A percentile compares a stretch with the other conserved stretches of the same genome.
phyloP scores from a whole-genome alignment of 257 asterid genomes.

The Solanum okadae region DNA sequence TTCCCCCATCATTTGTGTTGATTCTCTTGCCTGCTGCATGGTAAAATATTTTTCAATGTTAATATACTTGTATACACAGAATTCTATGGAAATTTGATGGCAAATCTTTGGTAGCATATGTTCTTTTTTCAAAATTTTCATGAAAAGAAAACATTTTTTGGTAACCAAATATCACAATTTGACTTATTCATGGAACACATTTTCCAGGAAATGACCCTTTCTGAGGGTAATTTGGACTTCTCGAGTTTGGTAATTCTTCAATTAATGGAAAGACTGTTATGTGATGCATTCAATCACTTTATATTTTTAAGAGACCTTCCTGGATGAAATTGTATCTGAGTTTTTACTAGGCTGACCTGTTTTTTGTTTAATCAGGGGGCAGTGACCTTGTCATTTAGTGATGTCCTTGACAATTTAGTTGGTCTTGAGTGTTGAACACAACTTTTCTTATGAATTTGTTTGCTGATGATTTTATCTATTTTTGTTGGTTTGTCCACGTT shows the following conservation, averaged over 20 bases:
- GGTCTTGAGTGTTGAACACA: background rate
- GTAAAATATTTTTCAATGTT: background rate
- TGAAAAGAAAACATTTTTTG: background rate
- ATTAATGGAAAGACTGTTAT: background rate
- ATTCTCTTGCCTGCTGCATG: background rate
- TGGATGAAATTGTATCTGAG: background rate
- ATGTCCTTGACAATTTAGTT: background rate
- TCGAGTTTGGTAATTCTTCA: background rate
- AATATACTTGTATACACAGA: background rate
- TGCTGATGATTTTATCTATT: constrained; percentile 14
- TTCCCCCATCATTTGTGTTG: background rate
- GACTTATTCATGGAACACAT: background rate
- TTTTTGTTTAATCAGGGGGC: constrained; percentile 12
- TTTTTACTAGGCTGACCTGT: background rate
- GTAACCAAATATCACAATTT: background rate
- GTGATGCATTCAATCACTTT: background rate
- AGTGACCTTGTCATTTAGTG: background rate
- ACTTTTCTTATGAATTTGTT: constrained; percentile 2
- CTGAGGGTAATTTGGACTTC: background rate
- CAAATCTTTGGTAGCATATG: background rate
- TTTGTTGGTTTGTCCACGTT: constrained; percentile 44
- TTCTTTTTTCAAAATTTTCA: background rate
- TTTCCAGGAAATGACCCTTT: background rate
- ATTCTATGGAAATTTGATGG: background rate
- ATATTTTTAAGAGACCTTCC: background rate